A percentile compares a stretch with the other conserved stretches of the same genome.
Conservation (phyloP, 768 basidiomycete genomes). For the Lactifluus pinguis region DNA sequence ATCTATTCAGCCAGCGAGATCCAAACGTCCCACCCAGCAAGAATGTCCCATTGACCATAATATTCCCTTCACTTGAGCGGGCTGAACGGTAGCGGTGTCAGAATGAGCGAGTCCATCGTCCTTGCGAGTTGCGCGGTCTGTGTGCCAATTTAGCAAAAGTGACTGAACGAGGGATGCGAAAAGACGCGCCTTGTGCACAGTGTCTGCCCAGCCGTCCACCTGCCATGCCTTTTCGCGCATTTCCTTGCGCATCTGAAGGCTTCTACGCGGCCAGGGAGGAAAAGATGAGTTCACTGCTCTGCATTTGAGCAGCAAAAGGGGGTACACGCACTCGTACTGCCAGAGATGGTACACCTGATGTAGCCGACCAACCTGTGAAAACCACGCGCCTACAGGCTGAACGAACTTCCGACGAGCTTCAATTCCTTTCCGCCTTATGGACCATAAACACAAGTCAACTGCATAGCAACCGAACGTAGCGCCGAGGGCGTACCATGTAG, state of each 20-base stretch:
- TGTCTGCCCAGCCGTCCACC: conserved; percentile 91
- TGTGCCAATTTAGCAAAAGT: background rate
- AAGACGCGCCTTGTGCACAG: conserved; percentile 70
- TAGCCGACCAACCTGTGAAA: conserved; percentile 75
- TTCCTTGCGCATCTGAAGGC: conserved; percentile 73
- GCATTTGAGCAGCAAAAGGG: background rate
- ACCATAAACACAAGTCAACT: background rate
- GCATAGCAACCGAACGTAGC: background rate
- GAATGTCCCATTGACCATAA: conserved; percentile 84
- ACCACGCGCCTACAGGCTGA: conserved; percentile 86
- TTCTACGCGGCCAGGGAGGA: conserved; percentile 31
- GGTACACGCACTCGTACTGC: conserved; percentile 80
- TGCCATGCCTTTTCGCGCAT: conserved; percentile 88
- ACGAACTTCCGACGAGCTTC: conserved; percentile 88
- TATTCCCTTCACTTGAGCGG: conserved; percentile 77
- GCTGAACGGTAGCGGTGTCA: conserved; percentile 72
- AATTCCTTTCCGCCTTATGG: conserved; percentile 76
- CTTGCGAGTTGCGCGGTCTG: conserved; percentile 86
- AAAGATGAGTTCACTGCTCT: background rate
- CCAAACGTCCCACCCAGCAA: conserved; percentile 64
- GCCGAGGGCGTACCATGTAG: conserved; percentile 56
- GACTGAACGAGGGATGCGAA: background rate
- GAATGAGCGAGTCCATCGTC: conserved; percentile 80
- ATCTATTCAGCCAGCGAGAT: background rate
- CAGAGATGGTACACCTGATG: conserved; percentile 94